Conservation (phyloP, 106 monocot genomes). For the Dendrobium officinale region DNA sequence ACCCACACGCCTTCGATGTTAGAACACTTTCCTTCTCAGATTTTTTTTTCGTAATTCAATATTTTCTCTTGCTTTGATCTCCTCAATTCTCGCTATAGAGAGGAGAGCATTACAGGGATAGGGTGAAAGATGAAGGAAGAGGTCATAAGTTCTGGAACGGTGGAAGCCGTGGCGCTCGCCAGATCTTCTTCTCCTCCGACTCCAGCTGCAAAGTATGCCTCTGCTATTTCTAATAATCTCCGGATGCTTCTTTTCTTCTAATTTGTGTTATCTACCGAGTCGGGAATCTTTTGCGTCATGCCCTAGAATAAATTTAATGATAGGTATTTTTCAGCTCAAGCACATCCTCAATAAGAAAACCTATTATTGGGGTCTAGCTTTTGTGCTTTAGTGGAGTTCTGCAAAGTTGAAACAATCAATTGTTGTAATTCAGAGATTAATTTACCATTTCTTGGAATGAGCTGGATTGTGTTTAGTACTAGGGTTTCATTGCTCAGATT, state of each 20-base stretch:
- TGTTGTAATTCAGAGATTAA: not conserved
- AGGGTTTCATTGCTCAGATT: not conserved
- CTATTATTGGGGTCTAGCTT: not conserved
- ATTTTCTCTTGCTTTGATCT: not conserved
- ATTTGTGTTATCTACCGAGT: not conserved
- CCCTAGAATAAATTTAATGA: not conserved
- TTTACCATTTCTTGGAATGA: not conserved
- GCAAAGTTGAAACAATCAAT: too few relatives aligned
- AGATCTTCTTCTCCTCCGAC: slow-evolving; percentile 51
- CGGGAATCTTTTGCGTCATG: not conserved
- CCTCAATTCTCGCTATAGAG: not conserved
- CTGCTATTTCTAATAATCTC: not conserved
- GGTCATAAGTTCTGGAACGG: slow-evolving; percentile 45
- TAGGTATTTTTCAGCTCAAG: not conserved
- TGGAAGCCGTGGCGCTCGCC: slow-evolving; percentile 25
- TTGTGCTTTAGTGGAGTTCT: too few relatives aligned
- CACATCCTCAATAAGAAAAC: not conserved
- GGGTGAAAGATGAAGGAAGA: slow-evolving; percentile 39
- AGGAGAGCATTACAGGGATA: not conserved
- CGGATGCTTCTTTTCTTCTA: not conserved
- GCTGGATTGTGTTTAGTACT: not conserved
- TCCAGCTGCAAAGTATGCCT: slow-evolving; percentile 33
- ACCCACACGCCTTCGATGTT: too few relatives aligned
- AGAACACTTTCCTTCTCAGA: too few relatives aligned
- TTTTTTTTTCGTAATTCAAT: not conserved